phyloP scores from a whole-genome alignment of 441 rosid genomes.

The Syzygium malaccense region DNA sequence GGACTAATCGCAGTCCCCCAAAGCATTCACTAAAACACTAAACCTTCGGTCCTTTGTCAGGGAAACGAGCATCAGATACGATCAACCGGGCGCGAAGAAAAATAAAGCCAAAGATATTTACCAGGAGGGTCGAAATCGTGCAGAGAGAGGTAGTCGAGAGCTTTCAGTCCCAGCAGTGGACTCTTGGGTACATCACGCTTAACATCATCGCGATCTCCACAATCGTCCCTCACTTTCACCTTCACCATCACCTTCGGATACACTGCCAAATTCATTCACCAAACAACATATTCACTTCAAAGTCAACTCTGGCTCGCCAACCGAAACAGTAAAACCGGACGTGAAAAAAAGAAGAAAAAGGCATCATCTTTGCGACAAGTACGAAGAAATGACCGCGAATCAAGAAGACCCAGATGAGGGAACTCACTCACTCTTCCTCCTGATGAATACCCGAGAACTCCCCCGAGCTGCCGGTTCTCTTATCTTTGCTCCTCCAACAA shows the following conservation, averaged over 20 bases:
- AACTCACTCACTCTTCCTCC: neutral
- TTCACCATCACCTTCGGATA: conserved; percentile 55
- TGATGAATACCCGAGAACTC: neutral
- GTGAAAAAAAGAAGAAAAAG: neutral
- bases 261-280: conserved; percentile 24
- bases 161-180: conserved; percentile 6
- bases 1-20: neutral
- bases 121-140: neutral
- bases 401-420: neutral
- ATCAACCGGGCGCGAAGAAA: neutral
- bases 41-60: neutral
- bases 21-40: neutral
- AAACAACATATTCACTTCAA: neutral
- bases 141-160: neutral
- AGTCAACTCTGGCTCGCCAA: neutral
- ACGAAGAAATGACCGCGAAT: neutral
- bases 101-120: neutral
- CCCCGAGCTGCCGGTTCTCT: neutral
- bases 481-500: neutral
- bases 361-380: neutral
- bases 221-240: conserved; percentile 7
- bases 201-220: conserved; percentile 6
- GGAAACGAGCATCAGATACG: neutral
- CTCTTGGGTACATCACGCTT: neutral
- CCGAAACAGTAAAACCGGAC: neutral